Base-by-base conservation (phyloP, 306 rosid genomes). In the Trifolium subterraneum region DNA sequence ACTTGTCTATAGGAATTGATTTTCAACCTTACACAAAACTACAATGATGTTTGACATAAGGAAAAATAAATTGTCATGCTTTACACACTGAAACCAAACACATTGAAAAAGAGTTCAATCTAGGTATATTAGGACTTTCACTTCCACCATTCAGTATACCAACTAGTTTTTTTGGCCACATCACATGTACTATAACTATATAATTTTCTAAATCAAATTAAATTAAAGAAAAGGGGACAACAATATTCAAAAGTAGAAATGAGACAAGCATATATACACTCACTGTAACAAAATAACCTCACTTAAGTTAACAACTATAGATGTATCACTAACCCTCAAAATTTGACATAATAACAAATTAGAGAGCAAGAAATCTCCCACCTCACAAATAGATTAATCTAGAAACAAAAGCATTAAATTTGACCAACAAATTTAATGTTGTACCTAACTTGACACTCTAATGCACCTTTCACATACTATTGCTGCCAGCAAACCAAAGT, bases 401-500 rank as follows among this genome's bases (percentile, higher is more conserved):
- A 39, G 50, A 56, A 61, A 23, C 27, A 75, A 52, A 56, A 79
- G 62, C 51, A 70, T 68, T 66, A 66, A 67, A 81, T 84, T 84
- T 84, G 84, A 75, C 81, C 72, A 75, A 77, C 62, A 82, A 68
- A 83, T 80, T 81, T 75, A 86, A 79, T 56, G 87, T 62, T 81
- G n/a, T 62, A 90, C 96, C 96, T 87, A 83, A 87, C 89, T 33
- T 76, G 59, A 35, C 80, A 67, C 71, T 76, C 81, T 29, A 73
- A 78, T 73, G 86, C 75, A 86, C 58, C 78, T 79, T 74, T 86
- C 85, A 76, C 80, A 48, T 44, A 71, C 38, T 76, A 77, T 71
- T 6, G 52, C 80, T 86, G 88, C 90, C 87, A 85, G 42, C 86
- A 83, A 79, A 55, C 75, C 72, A 80, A 88, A 78, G 92, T 83